phyloP scores from a whole-genome alignment of 805 yeast genomes.

The Lachancea meyersii region DNA sequence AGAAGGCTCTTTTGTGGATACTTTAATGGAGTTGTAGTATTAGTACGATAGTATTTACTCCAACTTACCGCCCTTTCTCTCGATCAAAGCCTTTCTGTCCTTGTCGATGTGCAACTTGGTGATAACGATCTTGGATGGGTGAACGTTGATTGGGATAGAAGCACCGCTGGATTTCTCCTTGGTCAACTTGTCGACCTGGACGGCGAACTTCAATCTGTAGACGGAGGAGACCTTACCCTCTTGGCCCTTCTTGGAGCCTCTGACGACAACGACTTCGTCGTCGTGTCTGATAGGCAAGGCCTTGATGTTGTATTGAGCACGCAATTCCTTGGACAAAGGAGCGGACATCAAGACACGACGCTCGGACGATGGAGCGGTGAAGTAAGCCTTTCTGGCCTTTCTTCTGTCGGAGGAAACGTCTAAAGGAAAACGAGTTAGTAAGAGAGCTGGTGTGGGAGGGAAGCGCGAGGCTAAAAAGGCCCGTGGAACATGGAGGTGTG shows the following conservation, averaged over 20 bases:
- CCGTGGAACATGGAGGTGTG: too few relatives aligned
- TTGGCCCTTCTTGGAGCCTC: constrained; percentile 99
- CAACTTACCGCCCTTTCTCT: constrained; percentile 95
- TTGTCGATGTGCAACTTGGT: constrained; percentile 97
- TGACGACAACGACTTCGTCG: constrained; percentile 90
- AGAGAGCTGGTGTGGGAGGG: not conserved
- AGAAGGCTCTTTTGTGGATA: not conserved
- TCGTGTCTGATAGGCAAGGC: constrained; percentile 97
- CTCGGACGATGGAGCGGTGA: constrained; percentile 93
- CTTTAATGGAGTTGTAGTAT: not conserved
- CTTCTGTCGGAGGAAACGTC: constrained; percentile 99
- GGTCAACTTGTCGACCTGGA: constrained; percentile 95
- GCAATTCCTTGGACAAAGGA: constrained; percentile 97
- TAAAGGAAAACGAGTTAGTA: constrained; percentile 36
- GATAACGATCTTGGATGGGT: constrained; percentile 98
- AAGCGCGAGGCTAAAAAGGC: not conserved
- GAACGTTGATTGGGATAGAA: constrained; percentile 92
- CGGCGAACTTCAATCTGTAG: constrained; percentile 96
- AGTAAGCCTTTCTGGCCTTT: constrained; percentile 99
- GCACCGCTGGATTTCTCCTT: constrained; percentile 98
- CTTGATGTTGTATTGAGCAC: constrained; percentile 93
- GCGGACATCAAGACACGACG: constrained; percentile 95
- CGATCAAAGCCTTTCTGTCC: constrained; percentile 96
- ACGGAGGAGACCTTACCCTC: constrained; percentile 97
- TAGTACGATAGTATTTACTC: constrained; percentile 49